Evolutionary conservation across 352 stramenopile genomes (phyloP).

Genomic region (Phytophthora foliorum): DNA sequence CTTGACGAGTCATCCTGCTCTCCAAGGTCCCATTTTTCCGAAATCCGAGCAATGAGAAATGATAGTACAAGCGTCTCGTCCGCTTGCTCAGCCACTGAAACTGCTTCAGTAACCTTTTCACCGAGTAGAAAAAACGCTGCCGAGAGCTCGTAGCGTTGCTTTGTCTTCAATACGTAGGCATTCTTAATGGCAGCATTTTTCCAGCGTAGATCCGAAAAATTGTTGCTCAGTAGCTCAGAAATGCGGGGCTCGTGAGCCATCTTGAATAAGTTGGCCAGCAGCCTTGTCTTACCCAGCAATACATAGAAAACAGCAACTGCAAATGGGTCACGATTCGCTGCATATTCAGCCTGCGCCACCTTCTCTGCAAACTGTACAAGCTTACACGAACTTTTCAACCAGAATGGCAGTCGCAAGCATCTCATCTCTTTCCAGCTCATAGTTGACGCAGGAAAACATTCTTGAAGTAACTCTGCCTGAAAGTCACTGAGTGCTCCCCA

Average conservation of each 20-base stretch:
- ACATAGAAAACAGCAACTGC: constrained; percentile 89
- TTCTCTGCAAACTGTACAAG: constrained; percentile 75
- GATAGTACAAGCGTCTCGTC: constrained; percentile 80
- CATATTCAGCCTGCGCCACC: constrained; percentile 81
- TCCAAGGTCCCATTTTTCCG: constrained; percentile 78
- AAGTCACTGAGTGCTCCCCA: constrained; percentile 78
- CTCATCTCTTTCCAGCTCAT: constrained; percentile 81
- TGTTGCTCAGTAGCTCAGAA: constrained; percentile 78
- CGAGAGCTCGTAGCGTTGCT: constrained; percentile 83
- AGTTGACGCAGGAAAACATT: constrained; percentile 59
- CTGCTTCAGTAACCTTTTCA: constrained; percentile 79
- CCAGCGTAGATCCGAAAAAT: constrained; percentile 87
- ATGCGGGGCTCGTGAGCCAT: constrained; percentile 86
- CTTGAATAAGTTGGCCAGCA: constrained; percentile 88
- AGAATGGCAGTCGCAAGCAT: constrained; percentile 79
- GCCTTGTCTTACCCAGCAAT: constrained; percentile 81
- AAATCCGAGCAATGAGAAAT: constrained; percentile 82
- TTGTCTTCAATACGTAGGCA: constrained; percentile 89
- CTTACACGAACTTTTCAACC: constrained; percentile 69
- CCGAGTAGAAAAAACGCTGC: constrained; percentile 88
- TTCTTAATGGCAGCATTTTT: constrained; percentile 93
- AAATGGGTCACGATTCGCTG: constrained; percentile 83
- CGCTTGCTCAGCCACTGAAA: constrained; percentile 78
- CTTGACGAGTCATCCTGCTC: constrained; percentile 31
- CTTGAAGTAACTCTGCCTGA: constrained; percentile 73